These are phyloP conservation scores for Aspergillus cejpii DNA, from an alignment of 2,329 filamentous ascomycete genomes.

Conservation along the genomic window DNA sequence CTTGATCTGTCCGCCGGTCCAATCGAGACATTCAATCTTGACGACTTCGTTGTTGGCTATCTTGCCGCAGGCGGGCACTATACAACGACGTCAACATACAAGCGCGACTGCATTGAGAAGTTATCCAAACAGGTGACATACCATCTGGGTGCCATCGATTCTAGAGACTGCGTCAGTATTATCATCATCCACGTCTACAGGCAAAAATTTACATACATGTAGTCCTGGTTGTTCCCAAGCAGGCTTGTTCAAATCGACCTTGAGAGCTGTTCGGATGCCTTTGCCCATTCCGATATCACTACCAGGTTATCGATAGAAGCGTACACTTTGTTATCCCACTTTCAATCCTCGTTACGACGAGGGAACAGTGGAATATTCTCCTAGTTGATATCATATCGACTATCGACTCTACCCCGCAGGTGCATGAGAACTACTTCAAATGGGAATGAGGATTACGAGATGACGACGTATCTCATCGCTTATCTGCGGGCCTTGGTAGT, in stretches of 20 bases:
- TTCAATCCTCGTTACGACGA: too few relatives aligned
- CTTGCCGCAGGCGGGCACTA: constrained; percentile 65
- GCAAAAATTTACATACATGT: constrained; percentile 53
- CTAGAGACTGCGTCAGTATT: constrained; percentile 39
- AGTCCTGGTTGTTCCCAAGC: constrained; percentile 62
- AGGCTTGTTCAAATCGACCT: constrained; percentile 65
- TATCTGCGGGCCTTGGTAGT: constrained; percentile 6
- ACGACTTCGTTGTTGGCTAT: constrained; percentile 82
- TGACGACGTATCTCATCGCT: constrained; percentile 3
- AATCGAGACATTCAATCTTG: constrained; percentile 89
- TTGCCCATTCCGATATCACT: constrained; percentile 30
- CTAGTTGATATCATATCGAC: too few relatives aligned
- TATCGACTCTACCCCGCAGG: not conserved
- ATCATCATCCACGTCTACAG: not conserved
- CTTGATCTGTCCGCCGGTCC: constrained; percentile 69
- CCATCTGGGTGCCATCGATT: constrained; percentile 93
- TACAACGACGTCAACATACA: not conserved
- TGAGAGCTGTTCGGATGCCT: constrained; percentile 61
- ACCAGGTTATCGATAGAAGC: constrained; percentile 9
- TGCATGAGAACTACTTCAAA: not conserved
- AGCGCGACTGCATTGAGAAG: not conserved
- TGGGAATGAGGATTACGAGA: not conserved
- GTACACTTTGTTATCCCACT: too few relatives aligned
- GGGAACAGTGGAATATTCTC: too few relatives aligned
- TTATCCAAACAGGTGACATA: constrained; percentile 36